These are phyloP conservation scores for Tolypocladium capitatum DNA, from an alignment of 2,329 filamentous ascomycete species.

Conservation along the genomic window DNA sequence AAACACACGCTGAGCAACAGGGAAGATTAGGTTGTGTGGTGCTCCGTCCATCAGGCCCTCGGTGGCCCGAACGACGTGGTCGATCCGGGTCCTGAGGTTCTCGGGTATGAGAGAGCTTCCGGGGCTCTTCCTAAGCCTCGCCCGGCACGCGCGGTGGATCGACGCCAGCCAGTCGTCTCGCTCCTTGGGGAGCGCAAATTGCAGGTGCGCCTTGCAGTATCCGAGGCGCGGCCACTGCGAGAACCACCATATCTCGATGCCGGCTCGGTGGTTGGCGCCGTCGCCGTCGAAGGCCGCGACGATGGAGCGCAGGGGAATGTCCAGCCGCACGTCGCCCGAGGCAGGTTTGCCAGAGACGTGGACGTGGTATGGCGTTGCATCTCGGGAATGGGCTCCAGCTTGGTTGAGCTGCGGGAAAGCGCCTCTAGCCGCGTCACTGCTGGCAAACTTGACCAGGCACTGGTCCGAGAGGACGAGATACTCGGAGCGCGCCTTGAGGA, in stretches of 20 bases:
- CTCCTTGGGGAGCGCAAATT: constrained; percentile 34
- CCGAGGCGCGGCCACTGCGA: constrained; percentile 27
- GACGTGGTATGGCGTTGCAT: constrained; percentile 10
- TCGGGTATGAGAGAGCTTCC: constrained; percentile 26
- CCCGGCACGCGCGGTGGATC: constrained; percentile 28
- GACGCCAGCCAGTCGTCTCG: constrained; percentile 36
- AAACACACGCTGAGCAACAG: constrained; percentile 34
- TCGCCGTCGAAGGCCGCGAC: constrained; percentile 40
- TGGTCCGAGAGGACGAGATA: constrained; percentile 39
- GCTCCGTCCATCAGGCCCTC: constrained; percentile 19
- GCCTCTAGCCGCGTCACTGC: constrained; percentile 30
- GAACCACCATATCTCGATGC: constrained; percentile 45
- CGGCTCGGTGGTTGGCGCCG: constrained; percentile 32
- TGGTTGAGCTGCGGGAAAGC: constrained; percentile 33
- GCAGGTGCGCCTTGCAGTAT: constrained; percentile 34
- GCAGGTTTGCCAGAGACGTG: constrained; percentile 14
- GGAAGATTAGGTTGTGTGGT: constrained; percentile 30
- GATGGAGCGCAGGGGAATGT: constrained; percentile 35
- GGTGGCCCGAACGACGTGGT: constrained; percentile 29
- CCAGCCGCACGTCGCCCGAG: constrained; percentile 25
- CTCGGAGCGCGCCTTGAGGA: constrained; percentile 34
- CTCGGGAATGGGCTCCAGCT: constrained; percentile 8
- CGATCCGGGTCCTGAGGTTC: constrained; percentile 34
- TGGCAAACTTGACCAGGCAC: constrained; percentile 37
- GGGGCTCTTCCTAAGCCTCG: constrained; percentile 21